Base-by-base conservation (phyloP, 192 early-diverging fungal genomes). In the Allomyces javanicus region DNA sequence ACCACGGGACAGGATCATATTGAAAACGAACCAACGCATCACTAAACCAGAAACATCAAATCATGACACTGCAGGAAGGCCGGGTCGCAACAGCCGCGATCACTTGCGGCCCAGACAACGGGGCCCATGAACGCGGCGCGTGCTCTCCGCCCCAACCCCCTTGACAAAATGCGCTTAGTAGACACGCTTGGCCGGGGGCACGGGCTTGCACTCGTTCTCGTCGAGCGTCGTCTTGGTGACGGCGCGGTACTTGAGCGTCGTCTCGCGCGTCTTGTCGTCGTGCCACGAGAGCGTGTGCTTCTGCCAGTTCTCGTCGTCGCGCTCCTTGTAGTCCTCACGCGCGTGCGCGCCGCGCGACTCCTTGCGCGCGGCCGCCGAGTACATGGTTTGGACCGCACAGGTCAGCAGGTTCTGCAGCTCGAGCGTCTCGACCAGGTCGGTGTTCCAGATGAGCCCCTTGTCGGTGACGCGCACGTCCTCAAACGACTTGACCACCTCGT, bases 331-430 rank as follows among this genome's bases (percentile, higher is more conserved):
- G 81, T 99, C 96, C 77, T 96, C 93, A 74, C 93, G 92, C 25
- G 93, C 92, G 78, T 99, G 96, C 27, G 94, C 93, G 73, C 96
- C 96, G 70, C 96, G 92, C 21, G 90, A 93, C 78, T 99, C 96
- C 79, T 94, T 96, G 70, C 96, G 90, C 61, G 86, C 88, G 27
- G 81, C 83, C 61, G 96, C 96, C 71, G 86, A 81, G 69, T 85
- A 80, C 79, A 91, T 87, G 67, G 96, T 96, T 78, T 99, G 96
- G 33, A 86, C 75, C 45, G 96, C 93, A 73, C 87, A 89, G 25
- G 92, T 90, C 74, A 99, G 86, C 76, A 99, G 80, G 81, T 96
- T 99, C 75, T 95, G 92, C 70, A 99, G 82, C 77, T 99, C 96
- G 23, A 94, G 84, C 27, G 93, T 93, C 80, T 99, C 96, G 65